These are phyloP conservation scores for Alternaria sp. DNA, from an alignment of 2,329 filamentous ascomycete species.

Conservation along the genomic window DNA sequence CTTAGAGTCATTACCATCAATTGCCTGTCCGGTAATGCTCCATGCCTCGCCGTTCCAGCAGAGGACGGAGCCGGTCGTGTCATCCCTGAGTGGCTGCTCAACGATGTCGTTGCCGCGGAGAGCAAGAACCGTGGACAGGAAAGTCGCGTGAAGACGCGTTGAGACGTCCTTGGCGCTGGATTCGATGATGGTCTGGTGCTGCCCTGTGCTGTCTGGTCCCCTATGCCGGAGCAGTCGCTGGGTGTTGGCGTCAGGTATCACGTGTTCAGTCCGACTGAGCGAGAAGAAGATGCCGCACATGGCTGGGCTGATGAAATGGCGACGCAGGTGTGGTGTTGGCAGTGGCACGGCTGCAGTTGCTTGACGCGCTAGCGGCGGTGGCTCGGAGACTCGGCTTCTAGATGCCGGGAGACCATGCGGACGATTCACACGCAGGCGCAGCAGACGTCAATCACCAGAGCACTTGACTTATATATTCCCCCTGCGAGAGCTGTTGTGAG, in stretches of 20 bases:
- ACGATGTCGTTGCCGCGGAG: constrained; percentile 78
- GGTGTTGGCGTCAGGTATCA: constrained; percentile 33
- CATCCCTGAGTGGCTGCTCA: constrained; percentile 73
- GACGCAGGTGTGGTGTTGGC: constrained; percentile 14
- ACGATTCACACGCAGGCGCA: constrained; percentile 17
- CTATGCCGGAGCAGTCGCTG: constrained; percentile 37
- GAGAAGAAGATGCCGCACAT: constrained; percentile 62
- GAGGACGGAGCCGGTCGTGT: constrained; percentile 66
- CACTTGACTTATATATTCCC: constrained; percentile 7
- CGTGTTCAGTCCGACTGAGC: constrained; percentile 42
- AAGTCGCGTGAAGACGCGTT: constrained; percentile 59
- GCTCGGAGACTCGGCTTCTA: constrained; percentile 27
- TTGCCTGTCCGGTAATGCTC: constrained; percentile 66
- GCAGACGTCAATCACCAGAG: constrained; percentile 17
- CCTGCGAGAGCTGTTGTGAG: constrained; percentile 11
- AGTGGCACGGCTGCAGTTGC: constrained; percentile 1
- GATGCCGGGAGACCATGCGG: constrained; percentile 29
- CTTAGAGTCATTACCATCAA: constrained; percentile 82
- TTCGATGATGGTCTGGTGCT: constrained; percentile 23
- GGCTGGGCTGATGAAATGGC: constrained; percentile 7
- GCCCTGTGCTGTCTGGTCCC: constrained; percentile 40
- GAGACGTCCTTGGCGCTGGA: background rate
- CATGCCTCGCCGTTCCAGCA: constrained; percentile 99
- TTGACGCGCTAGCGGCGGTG: constrained; percentile 5
- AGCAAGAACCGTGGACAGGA: constrained; percentile 87